Percentiles rank a stretch among this genome's conserved stretches.
Conservation (phyloP, 2,329 filamentous ascomycete species). For the Aspergillus phoenicis region DNA sequence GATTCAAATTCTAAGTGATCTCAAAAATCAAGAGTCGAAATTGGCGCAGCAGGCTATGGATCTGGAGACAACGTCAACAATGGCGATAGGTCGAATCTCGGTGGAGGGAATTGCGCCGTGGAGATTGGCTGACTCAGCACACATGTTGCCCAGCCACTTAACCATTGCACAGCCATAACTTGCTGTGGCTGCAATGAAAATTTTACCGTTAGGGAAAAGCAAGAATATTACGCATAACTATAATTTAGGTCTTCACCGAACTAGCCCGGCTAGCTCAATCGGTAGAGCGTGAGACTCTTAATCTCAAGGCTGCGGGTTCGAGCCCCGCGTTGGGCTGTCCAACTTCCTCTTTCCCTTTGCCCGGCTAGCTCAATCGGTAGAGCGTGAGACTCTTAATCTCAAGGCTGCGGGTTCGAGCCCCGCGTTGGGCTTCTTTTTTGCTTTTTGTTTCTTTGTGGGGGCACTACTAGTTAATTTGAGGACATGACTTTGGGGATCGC, state of each 20-base stretch:
- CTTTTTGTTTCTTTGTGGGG: too few species aligned
- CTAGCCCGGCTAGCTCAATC: constrained; percentile 54
- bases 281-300: constrained; percentile 55
- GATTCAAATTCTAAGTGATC: background rate
- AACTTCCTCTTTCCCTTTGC: too few species aligned
- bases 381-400: constrained; percentile 53
- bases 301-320: constrained; percentile 46
- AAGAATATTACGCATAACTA: too few species aligned
- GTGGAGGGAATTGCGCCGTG: background rate
- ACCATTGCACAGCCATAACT: background rate
- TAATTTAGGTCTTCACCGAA: constrained; percentile 1
- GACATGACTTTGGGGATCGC: too few species aligned
- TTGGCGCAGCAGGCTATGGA: background rate
- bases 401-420: constrained; percentile 47
- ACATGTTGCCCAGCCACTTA: background rate
- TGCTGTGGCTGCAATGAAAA: background rate
- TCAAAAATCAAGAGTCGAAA: background rate
- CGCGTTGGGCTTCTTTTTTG: constrained; percentile 40
- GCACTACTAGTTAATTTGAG: too few species aligned
- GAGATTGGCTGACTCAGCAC: background rate
- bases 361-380: constrained; percentile 56
- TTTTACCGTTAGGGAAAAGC: background rate
- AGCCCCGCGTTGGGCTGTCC: constrained; percentile 47
- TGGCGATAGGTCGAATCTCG: background rate
- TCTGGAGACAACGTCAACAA: background rate